Conservation (phyloP, 768 basidiomycete genomes). For the Hypsizygus marmoreus region DNA sequence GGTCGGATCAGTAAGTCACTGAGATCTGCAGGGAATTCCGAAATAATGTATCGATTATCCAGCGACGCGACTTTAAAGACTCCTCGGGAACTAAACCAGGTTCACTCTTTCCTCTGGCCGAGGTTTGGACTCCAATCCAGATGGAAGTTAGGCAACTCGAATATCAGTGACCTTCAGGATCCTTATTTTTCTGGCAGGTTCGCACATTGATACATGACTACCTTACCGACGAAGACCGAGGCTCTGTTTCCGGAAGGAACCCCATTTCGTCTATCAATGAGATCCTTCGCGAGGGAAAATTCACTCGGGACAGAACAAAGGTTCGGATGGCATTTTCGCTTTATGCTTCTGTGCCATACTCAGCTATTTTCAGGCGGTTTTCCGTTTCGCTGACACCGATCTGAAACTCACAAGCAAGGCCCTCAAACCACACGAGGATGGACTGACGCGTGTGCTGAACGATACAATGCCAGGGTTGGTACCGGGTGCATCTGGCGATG, state of each 20-base stretch:
- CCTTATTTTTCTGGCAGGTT: conserved; percentile 52
- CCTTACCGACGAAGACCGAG: conserved; percentile 88
- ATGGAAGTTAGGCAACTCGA: conserved; percentile 62
- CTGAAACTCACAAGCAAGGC: conserved; percentile 64
- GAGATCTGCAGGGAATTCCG: neutral
- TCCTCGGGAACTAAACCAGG: conserved; percentile 76
- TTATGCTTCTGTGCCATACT: neutral
- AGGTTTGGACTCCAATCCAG: conserved; percentile 88
- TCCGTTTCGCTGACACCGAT: conserved; percentile 93
- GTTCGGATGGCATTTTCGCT: conserved; percentile 35
- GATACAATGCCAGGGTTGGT: conserved; percentile 95
- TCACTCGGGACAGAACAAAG: conserved; percentile 77
- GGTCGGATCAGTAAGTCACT: conserved; percentile 84
- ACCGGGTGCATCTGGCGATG: conserved; percentile 62
- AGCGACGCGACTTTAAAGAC: conserved; percentile 93
- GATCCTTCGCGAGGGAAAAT: conserved; percentile 81
- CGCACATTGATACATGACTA: conserved; percentile 85
- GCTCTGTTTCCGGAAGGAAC: conserved; percentile 75
- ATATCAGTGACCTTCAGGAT: neutral
- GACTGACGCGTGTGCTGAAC: conserved; percentile 78
- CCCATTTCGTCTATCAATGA: conserved; percentile 95
- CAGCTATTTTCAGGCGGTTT: conserved; percentile 60
- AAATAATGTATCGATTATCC: conserved; percentile 4
- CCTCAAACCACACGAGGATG: conserved; percentile 80
- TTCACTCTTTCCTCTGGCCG: conserved; percentile 77